Evolutionary conservation across 2,329 filamentous ascomycete genomes (phyloP).

Genomic region (Orbilia javanica): DNA sequence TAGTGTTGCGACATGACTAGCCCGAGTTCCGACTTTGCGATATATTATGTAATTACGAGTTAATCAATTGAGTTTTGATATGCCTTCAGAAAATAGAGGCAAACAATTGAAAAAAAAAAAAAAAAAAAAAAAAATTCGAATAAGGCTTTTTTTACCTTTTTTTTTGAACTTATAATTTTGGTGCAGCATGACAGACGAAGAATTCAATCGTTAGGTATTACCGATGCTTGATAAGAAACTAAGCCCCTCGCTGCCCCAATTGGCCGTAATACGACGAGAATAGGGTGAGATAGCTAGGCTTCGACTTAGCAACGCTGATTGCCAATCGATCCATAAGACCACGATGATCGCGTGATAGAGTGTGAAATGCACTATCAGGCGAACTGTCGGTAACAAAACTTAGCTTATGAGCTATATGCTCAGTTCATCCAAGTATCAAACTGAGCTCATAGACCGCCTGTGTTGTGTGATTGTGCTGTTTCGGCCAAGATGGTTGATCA

Average conservation of each 20-base stretch:
- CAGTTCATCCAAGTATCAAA: not conserved
- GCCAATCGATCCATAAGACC: not conserved
- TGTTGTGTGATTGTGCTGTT: not conserved
- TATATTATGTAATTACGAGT: too few species aligned
- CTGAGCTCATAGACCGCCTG: not conserved
- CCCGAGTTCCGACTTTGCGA: slow-evolving; percentile 1
- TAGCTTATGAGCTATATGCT: too few species aligned
- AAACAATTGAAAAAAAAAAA: too few species aligned
- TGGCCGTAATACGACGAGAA: not conserved
- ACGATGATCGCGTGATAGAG: slow-evolving; percentile 1
- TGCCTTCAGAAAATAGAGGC: too few species aligned
- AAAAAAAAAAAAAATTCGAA: too few species aligned
- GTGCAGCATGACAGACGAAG: too few species aligned
- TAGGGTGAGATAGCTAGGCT: not conserved
- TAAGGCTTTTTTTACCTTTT: too few species aligned
- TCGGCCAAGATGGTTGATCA: not conserved
- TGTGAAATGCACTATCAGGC: too few species aligned
- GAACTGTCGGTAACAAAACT: too few species aligned
- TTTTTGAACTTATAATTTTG: too few species aligned
- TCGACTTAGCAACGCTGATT: not conserved
- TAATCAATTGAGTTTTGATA: too few species aligned
- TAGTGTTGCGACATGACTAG: not conserved
- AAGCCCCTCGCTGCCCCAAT: not conserved
- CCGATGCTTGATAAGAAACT: not conserved
- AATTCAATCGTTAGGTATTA: not conserved